Base-by-base conservation (phyloP, 176 grass and related monocot species). In the Rhynchospora tenuis region DNA sequence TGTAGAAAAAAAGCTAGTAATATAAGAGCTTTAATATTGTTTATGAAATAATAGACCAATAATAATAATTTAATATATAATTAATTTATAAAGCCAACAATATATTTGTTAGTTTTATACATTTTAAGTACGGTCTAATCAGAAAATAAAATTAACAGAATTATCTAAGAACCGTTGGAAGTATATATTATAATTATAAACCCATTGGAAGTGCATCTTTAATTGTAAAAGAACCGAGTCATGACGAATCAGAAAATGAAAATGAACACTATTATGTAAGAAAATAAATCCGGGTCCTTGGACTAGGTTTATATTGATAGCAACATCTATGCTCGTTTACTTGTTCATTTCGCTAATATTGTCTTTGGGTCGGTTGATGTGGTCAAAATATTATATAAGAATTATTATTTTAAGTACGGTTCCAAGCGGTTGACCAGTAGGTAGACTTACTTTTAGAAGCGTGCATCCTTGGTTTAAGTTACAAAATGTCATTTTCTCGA, bases 401-500 rank as follows among this genome's bases (percentile, higher is more conserved):
- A 81, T 20, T 62, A 64, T 24, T 48, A 74, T 61, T 80, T 23
- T 3, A 61, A 29, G n/a, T 27, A 81, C 6, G 20, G 59, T 42
- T 82, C 38, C 48, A 11, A 24, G 17, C 0, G 17, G 60, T 82
- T 82, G 80, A 82, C 80, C 46, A 68, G 43, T 11, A 9, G 57
- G 43, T 82, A 29, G 80, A 68, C 80, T 82, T 82, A 17, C 63
- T 65, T 65, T 82, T 67, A 7, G 10, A 65, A 0, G 80, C 80
- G 43, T 82, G 80, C 20, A 67, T 38, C 67, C 80, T 17, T 68
- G 10, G 43, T 50, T 82, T 82, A 64, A 16, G 12, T 63, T 55
- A 43, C 8, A 82, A 82, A 67, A 29, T n/a, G 61, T 82, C 61
- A 27, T 82, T 82, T 82, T 82, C 80, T 66, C 16, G 6, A 6